Conservation (phyloP, 805 yeast genomes). For the Lipomyces mesembrius region DNA sequence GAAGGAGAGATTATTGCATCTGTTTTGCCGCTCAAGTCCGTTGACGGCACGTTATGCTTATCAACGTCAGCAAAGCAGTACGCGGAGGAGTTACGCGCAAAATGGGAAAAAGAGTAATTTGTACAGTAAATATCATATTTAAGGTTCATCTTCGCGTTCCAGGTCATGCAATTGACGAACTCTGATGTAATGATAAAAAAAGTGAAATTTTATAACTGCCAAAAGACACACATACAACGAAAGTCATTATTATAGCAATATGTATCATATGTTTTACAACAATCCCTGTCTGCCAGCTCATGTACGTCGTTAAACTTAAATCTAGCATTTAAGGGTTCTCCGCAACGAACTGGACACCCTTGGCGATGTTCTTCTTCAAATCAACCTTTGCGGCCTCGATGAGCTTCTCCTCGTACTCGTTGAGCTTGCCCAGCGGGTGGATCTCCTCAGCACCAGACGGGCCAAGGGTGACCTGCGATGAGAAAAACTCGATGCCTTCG, state of each 20-base stretch:
- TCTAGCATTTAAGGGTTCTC: slow-evolving; percentile 44
- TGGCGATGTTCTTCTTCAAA: slow-evolving; percentile 84
- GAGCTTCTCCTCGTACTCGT: slow-evolving; percentile 82
- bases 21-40: slow-evolving; percentile 9
- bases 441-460: slow-evolving; percentile 70
- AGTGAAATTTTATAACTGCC: not conserved
- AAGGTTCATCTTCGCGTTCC: not conserved
- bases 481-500: slow-evolving; percentile 96
- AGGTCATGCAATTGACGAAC: not conserved
- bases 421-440: slow-evolving; percentile 69
- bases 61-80: slow-evolving; percentile 10
- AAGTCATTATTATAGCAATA: not conserved
- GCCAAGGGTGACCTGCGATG: slow-evolving; percentile 92
- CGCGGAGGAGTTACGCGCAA: slow-evolving; percentile 16
- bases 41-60: slow-evolving; percentile 31
- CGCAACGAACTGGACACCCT: slow-evolving; percentile 85
- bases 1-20: slow-evolving; percentile 4
- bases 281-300: not conserved
- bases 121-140: not conserved
- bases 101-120: slow-evolving; percentile 16
- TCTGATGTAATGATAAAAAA: not conserved
- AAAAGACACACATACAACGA: not conserved
- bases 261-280: not conserved
- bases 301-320: not conserved
- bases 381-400: slow-evolving; percentile 85